Percentiles rank a stretch among this genome's conserved stretches.
Conservation (phyloP, 495 filamentous ascomycete genomes). For the Beverwykella pulmonaria region DNA sequence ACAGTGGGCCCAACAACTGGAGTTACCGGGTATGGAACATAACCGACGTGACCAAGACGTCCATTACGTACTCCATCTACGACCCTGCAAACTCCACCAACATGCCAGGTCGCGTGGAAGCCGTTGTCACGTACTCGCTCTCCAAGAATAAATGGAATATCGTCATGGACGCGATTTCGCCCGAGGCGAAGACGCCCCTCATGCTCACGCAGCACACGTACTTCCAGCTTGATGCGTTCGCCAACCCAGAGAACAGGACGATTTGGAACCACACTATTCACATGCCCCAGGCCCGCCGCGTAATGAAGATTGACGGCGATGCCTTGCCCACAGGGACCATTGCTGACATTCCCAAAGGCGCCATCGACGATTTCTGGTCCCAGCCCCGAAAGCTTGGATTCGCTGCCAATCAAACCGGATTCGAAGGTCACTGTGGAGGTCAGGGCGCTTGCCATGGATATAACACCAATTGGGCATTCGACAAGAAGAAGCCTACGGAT, state of each 20-base stretch:
- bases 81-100: conserved; percentile 32
- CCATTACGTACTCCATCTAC: conserved; percentile 32
- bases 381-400: conserved; percentile 33
- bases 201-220: conserved; percentile 28
- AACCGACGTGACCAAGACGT: conserved; percentile 21
- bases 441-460: conserved; percentile 36
- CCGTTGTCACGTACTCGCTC: conserved; percentile 45
- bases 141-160: conserved; percentile 55
- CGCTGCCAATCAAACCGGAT: conserved; percentile 16
- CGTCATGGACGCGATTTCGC: conserved; percentile 56
- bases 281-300: conserved; percentile 27
- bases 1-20: conserved; percentile 65
- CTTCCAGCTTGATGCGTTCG: conserved; percentile 40
- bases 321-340: conserved; percentile 35
- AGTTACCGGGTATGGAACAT: conserved; percentile 46
- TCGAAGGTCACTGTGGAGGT: conserved; percentile 31
- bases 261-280: conserved; percentile 47
- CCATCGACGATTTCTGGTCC: conserved; percentile 37
- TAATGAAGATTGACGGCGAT: conserved; percentile 25
- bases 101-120: conserved; percentile 34
- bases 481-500: conserved; percentile 3
- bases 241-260: conserved; percentile 50
- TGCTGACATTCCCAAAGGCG: conserved; percentile 17
- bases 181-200: conserved; percentile 52
- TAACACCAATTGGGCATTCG: conserved; percentile 30